A percentile compares a stretch with the other conserved stretches of the same genome.
phyloP scores from a whole-genome alignment of 257 asterid genomes.

The Leptodermis oblonga region DNA sequence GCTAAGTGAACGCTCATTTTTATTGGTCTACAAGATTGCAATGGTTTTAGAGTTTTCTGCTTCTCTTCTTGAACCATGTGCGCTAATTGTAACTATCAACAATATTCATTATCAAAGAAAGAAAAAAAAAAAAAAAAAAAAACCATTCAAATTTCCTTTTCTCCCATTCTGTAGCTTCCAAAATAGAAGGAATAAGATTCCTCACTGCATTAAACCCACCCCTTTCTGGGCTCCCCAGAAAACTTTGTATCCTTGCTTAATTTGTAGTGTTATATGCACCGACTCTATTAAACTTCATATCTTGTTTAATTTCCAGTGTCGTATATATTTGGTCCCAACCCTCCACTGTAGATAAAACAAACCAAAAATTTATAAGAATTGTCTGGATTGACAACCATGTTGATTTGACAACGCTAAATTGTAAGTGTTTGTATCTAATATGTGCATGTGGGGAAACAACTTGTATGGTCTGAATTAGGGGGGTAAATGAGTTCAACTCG shows the following conservation, averaged over 20 bases:
- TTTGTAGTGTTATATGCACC: too few relatives aligned
- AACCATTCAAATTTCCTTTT: background rate
- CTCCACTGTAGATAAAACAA: background rate
- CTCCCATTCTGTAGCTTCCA: slow-evolving; percentile 9
- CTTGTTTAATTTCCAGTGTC: background rate
- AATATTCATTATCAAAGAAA: background rate
- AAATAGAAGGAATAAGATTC: slow-evolving; percentile 16
- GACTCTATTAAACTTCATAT: background rate
- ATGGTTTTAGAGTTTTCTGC: background rate
- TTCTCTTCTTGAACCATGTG: background rate
- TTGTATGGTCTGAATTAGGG: too few relatives aligned
- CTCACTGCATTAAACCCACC: slow-evolving; percentile 2
- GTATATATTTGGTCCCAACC: background rate
- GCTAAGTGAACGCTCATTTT: too few relatives aligned
- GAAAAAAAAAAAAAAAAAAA: background rate
- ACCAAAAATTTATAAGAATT: background rate
- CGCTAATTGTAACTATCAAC: background rate
- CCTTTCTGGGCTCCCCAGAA: too few relatives aligned
- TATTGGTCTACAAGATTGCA: too few relatives aligned
- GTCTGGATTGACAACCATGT: background rate
- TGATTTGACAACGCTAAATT: background rate
- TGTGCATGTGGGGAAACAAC: background rate
- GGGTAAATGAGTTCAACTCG: too few relatives aligned
- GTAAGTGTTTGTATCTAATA: background rate
- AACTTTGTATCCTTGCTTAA: too few relatives aligned